Base-by-base conservation (phyloP, 2,329 filamentous ascomycete species). In the Xylaria sp. region DNA sequence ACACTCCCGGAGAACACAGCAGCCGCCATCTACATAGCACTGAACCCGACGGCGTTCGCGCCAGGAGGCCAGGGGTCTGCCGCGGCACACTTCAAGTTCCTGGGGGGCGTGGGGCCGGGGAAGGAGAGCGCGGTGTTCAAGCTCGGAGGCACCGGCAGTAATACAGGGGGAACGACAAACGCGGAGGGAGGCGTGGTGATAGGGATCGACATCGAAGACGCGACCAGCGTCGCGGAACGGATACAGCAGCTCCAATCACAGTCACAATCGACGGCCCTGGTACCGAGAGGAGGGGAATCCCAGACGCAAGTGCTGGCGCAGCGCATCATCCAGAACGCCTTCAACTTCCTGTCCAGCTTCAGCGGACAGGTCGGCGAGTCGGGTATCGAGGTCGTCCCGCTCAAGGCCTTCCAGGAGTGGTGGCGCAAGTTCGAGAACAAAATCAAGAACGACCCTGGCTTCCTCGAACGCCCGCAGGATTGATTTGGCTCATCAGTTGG, bases 351-450 rank as follows among this genome's bases (percentile, higher is more conserved):
- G 65, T 90, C 95, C 3, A 92, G 93, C 75, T 98, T 97, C 83
- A 93, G 91, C 67, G 88, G 89, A 43, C 86, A 86, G 65, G 83
- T 84, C 1, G 85, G 85, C 2, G 82, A 83, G 30, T 86, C 83
- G 1, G 91, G 91, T 0, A 87, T 91, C 53, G 95, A 98, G 78
- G 91, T 97, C 13, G 93, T 99, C 28, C 94, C 96, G n/a, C 81
- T 99, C 71, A 96, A 93, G 81, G 93, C 92, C 5, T 99, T 99
- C 79, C 91, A 97, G 81, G 93, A 97, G 66, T 99, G 97, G 96
- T 99, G 97, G 96, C 87, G 85, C 68, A 98, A 97, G 81, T 99
- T 99, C 81, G 95, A 99, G 83, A 88, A 89, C 69, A 91, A 90
- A 77, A 87, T 99, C 45, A 91, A 94, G 74, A 86, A 88, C 71